These are phyloP conservation scores for Hypoxylon fuscum DNA, from an alignment of 495 filamentous ascomycete genomes.

Conservation along the genomic window DNA sequence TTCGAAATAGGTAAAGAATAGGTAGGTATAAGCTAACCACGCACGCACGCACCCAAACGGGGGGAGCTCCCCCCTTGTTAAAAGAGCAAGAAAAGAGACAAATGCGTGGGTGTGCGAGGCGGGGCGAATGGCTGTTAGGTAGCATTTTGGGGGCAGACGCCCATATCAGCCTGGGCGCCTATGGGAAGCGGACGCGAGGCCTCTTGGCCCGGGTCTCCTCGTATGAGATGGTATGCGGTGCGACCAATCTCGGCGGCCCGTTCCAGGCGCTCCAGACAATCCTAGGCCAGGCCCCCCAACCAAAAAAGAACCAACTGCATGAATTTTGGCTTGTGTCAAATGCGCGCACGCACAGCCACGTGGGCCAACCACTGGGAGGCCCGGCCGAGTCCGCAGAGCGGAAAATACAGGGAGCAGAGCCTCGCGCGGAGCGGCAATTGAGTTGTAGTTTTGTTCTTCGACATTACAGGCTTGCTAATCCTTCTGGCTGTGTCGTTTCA, in stretches of 20 bases:
- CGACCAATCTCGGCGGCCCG: slow-evolving; percentile 30
- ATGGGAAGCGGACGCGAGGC: slow-evolving; percentile 28
- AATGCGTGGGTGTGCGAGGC: slow-evolving; percentile 5
- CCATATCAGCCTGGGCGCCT: slow-evolving; percentile 33
- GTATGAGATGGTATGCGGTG: slow-evolving; percentile 20
- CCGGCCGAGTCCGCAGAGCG: neutral
- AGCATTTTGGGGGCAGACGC: slow-evolving; percentile 25
- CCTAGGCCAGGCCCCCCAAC: slow-evolving; percentile 6
- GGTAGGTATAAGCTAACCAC: too few relatives aligned
- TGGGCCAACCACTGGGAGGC: slow-evolving; percentile 29
- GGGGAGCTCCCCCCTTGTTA: slow-evolving; percentile 5
- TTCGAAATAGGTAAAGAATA: slow-evolving; percentile 6
- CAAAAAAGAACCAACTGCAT: too few relatives aligned
- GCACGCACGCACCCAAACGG: neutral
- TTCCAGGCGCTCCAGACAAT: slow-evolving; percentile 11
- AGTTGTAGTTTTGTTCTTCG: too few relatives aligned
- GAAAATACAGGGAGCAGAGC: slow-evolving; percentile 4
- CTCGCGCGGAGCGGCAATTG: slow-evolving; percentile 7
- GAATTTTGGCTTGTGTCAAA: slow-evolving; percentile 5
- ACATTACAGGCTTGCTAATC: too few relatives aligned
- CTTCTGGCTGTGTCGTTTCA: too few relatives aligned
- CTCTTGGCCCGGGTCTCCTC: slow-evolving; percentile 7
- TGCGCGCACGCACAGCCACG: slow-evolving; percentile 35
- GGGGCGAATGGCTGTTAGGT: slow-evolving; percentile 30
- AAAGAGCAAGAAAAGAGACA: too few relatives aligned